These are phyloP conservation scores for Pinus taeda DNA, from an alignment of 75 land plant genomes.

Conservation along the genomic window DNA sequence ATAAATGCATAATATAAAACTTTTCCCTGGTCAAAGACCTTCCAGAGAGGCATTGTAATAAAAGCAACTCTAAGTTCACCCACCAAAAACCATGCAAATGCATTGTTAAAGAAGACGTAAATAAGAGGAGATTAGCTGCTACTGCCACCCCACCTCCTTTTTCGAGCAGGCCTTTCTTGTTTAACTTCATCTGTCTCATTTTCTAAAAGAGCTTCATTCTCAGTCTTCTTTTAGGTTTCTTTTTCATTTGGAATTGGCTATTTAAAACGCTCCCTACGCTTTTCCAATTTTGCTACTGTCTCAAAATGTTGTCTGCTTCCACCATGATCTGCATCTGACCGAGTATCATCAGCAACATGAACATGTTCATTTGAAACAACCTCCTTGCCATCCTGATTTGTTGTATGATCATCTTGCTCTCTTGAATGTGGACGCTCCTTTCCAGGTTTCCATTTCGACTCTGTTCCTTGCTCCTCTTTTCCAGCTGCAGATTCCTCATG, in stretches of 20 bases:
- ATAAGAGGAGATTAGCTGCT: background rate
- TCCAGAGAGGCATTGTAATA: conserved; percentile 5
- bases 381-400: conserved; percentile 22
- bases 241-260: conserved; percentile 69
- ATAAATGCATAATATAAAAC: background rate
- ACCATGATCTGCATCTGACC: conserved; percentile 13
- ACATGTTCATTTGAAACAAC: conserved; percentile 12
- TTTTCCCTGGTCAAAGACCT: conserved; percentile 6
- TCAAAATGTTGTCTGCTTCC: conserved; percentile 41
- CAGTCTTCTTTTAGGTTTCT: conserved; percentile 35
- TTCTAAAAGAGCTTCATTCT: conserved; percentile 45
- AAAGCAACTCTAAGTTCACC: conserved; percentile 1
- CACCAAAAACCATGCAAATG: background rate
- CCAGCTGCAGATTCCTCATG: conserved; percentile 9
- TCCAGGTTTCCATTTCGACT: conserved; percentile 14
- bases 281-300: conserved; percentile 74
- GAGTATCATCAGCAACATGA: background rate
- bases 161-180: conserved; percentile 88
- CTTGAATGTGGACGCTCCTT: conserved; percentile 9
- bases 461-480: conserved; percentile 9
- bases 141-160: conserved; percentile 76
- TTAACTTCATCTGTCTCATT: conserved; percentile 50
- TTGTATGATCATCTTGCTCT: conserved; percentile 9
- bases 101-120: background rate
- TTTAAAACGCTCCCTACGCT: conserved; percentile 84